Evolutionary conservation across 306 rosid species (phyloP).

Genomic region (Lotus japonicus): DNA sequence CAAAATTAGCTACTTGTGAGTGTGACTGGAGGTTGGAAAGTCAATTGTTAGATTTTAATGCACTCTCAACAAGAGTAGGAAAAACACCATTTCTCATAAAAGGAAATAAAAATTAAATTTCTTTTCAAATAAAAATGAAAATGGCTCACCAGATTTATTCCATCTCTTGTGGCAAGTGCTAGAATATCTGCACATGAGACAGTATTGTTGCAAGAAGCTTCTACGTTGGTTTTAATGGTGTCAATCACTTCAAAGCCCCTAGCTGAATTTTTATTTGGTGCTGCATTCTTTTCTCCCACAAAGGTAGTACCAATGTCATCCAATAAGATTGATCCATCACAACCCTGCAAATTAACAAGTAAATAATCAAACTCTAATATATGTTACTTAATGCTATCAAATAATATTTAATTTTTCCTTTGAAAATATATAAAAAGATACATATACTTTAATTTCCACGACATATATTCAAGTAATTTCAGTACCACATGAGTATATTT

Average conservation of each 20-base stretch:
- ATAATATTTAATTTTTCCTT: too few relatives aligned
- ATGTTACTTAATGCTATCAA: too few relatives aligned
- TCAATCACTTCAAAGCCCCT: slow-evolving; percentile 82
- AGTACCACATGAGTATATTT: too few relatives aligned
- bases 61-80: background rate
- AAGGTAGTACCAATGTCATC: slow-evolving; percentile 54
- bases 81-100: background rate
- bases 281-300: slow-evolving; percentile 67
- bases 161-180: slow-evolving; percentile 73
- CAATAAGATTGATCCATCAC: slow-evolving; percentile 62
- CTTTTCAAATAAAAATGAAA: background rate
- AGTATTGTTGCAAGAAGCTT: slow-evolving; percentile 55
- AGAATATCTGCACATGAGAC: slow-evolving; percentile 88
- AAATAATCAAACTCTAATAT: background rate
- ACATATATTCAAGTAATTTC: too few relatives aligned
- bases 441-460: too few relatives aligned
- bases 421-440: too few relatives aligned
- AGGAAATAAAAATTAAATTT: background rate
- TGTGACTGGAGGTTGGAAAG: slow-evolving; percentile 7
- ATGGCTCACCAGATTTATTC: slow-evolving; percentile 40
- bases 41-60: too few relatives aligned
- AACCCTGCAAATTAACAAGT: slow-evolving; percentile 39
- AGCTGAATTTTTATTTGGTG: slow-evolving; percentile 45
- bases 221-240: slow-evolving; percentile 52
- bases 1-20: background rate